Conservation (phyloP, 2,329 filamentous ascomycete genomes). For the Scedosporium minutisporum region DNA sequence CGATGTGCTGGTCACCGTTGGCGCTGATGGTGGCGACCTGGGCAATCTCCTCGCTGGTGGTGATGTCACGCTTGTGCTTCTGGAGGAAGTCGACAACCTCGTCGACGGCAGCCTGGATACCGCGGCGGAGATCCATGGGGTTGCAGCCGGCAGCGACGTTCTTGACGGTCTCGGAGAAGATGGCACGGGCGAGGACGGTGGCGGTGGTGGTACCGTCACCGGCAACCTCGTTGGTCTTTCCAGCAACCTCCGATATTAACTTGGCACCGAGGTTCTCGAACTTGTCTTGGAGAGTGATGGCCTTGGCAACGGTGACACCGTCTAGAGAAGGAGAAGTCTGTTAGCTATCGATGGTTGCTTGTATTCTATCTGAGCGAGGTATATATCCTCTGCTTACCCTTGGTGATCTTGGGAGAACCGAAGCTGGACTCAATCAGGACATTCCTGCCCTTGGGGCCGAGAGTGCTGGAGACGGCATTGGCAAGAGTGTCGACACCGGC, state of each 20-base stretch:
- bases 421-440: slow-evolving; percentile 98
- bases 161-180: slow-evolving; percentile 99
- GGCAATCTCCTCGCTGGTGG: slow-evolving; percentile 90
- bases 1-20: slow-evolving; percentile 93
- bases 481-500: slow-evolving; percentile 94
- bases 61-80: slow-evolving; percentile 96
- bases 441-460: slow-evolving; percentile 97
- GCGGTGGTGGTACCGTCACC: slow-evolving; percentile 98
- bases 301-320: slow-evolving; percentile 82
- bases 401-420: slow-evolving; percentile 98
- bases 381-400: slow-evolving; percentile 56
- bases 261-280: slow-evolving; percentile 98
- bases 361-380: background rate
- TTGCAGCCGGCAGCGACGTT: slow-evolving; percentile 99
- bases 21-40: slow-evolving; percentile 98
- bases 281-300: slow-evolving; percentile 92
- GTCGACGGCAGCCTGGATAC: slow-evolving; percentile 93
- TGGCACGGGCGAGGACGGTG: slow-evolving; percentile 91
- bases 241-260: slow-evolving; percentile 93
- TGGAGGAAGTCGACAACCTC: slow-evolving; percentile 90
- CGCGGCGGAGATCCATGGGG: slow-evolving; percentile 95
- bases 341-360: slow-evolving; percentile 12
- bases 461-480: slow-evolving; percentile 88
- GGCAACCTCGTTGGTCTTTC: slow-evolving; percentile 98
- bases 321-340: slow-evolving; percentile 36